These are phyloP conservation scores for Penicillium steckii DNA, from an alignment of 495 filamentous ascomycete genomes.

Conservation along the genomic window DNA sequence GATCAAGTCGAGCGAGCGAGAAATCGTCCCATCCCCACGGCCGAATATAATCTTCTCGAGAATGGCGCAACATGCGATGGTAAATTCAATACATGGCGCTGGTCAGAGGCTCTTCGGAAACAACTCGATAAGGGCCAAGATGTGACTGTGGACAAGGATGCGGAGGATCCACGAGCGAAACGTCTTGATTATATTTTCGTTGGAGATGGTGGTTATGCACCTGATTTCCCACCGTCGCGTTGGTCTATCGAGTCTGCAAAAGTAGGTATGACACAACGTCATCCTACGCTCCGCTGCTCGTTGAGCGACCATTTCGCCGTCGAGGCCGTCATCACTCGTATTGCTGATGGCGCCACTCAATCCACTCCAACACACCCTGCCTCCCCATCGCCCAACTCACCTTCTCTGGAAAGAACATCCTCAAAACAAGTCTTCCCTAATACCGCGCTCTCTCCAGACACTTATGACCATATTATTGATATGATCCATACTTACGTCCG, in stretches of 20 bases:
- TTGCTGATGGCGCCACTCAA: not conserved
- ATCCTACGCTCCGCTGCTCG: slow-evolving; percentile 78
- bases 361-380: not conserved
- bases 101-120: slow-evolving; percentile 64
- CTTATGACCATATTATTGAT: slow-evolving; percentile 71
- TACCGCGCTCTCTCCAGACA: slow-evolving; percentile 44
- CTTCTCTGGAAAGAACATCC: slow-evolving; percentile 15
- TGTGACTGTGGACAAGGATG: slow-evolving; percentile 54
- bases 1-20: slow-evolving; percentile 58
- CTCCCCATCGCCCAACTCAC: slow-evolving; percentile 1
- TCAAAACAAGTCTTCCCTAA: slow-evolving; percentile 25
- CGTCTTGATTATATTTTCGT: slow-evolving; percentile 95
- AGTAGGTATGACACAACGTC: slow-evolving; percentile 80
- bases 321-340: slow-evolving; percentile 41
- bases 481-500: slow-evolving; percentile 62
- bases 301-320: slow-evolving; percentile 94
- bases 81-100: slow-evolving; percentile 89
- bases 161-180: slow-evolving; percentile 70
- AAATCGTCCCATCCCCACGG: slow-evolving; percentile 58
- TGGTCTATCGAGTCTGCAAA: slow-evolving; percentile 68
- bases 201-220: slow-evolving; percentile 41
- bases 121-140: slow-evolving; percentile 58
- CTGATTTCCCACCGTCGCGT: slow-evolving; percentile 28
- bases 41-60: slow-evolving; percentile 68
- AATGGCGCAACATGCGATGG: slow-evolving; percentile 90